Conservation (phyloP, 2,329 filamentous ascomycete genomes). For the Venturia nashicola region DNA sequence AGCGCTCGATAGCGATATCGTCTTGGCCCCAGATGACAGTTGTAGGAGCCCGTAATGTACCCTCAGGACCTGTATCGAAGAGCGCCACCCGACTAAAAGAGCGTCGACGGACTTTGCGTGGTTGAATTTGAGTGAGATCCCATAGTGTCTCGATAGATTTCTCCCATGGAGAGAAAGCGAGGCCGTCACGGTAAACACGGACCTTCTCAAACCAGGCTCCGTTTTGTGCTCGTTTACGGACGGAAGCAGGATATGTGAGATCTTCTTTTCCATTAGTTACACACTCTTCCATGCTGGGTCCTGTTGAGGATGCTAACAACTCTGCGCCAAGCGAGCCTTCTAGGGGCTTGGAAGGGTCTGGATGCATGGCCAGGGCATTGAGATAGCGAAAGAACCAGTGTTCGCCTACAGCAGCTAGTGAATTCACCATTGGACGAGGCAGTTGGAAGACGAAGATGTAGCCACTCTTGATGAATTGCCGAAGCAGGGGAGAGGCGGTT, state of each 20-base stretch:
- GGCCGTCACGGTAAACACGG: slow-evolving; percentile 41
- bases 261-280: neutral
- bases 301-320: slow-evolving; percentile 37
- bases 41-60: slow-evolving; percentile 37
- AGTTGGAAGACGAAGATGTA: slow-evolving; percentile 45
- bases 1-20: slow-evolving; percentile 38
- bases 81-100: slow-evolving; percentile 27
- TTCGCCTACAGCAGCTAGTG: slow-evolving; percentile 37
- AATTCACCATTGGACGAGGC: slow-evolving; percentile 31
- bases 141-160: slow-evolving; percentile 39
- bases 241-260: slow-evolving; percentile 27
- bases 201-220: slow-evolving; percentile 40
- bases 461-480: slow-evolving; percentile 34
- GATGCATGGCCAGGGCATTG: slow-evolving; percentile 25
- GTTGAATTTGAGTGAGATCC: slow-evolving; percentile 32
- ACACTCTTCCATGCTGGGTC: slow-evolving; percentile 36
- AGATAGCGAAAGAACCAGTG: slow-evolving; percentile 32
- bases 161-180: slow-evolving; percentile 33
- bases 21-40: slow-evolving; percentile 42
- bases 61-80: slow-evolving; percentile 32
- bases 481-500: slow-evolving; percentile 34
- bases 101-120: slow-evolving; percentile 12
- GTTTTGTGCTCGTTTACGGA: slow-evolving; percentile 25
- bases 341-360: slow-evolving; percentile 14
- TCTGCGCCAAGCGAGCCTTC: slow-evolving; percentile 25